Base-by-base conservation (phyloP, 306 rosid species). In the Heteromeles arbutifolia region DNA sequence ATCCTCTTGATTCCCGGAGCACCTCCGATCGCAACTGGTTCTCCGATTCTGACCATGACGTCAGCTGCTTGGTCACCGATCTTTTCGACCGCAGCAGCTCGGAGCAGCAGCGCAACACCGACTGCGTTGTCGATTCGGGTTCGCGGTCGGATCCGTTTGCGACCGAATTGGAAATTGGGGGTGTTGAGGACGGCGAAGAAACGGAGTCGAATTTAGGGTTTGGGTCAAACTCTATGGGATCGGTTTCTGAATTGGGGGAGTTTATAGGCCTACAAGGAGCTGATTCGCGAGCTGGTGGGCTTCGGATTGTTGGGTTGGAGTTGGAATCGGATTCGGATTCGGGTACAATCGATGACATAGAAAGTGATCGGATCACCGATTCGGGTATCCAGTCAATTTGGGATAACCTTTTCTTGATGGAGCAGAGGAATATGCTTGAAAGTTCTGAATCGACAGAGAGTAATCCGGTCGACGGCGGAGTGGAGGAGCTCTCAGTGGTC, bases 11-110 rank as follows among this genome's bases (percentile, higher is more conserved):
- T 80, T 32, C 83, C 61, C 62, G 70, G 6, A 74, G 67, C 76
- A 64, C 41, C 69, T 68, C 41, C 39, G 82, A 78, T 25, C 69
- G 79, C 11, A 82, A 84, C 41, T 86, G 80, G 81, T 78, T 84
- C 48, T 89, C 87, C 34, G 89, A 83, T 72, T 88, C 98, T 17
- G 87, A 83, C 63, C 83, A 74, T 17, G 87, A 83, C 77, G 85
- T 79, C 65, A 85, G 87, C 79, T 84, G 89, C 80, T 90, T 93
- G 77, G 90, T 91, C 78, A 90, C 97, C 65, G 90, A 93, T 76
- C 97, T 91, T 52, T 90, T 90, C 73, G 90, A 85, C 41, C 77
- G 78, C 31, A 80, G 79, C 65, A 72, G 72, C 29, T 68, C 84
- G 39, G 77, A 83, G 56, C 77, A 83, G 56, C 77, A 34, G 8